These are phyloP conservation scores for Albugo candida DNA, from an alignment of 352 stramenopile species.

Conservation along the genomic window DNA sequence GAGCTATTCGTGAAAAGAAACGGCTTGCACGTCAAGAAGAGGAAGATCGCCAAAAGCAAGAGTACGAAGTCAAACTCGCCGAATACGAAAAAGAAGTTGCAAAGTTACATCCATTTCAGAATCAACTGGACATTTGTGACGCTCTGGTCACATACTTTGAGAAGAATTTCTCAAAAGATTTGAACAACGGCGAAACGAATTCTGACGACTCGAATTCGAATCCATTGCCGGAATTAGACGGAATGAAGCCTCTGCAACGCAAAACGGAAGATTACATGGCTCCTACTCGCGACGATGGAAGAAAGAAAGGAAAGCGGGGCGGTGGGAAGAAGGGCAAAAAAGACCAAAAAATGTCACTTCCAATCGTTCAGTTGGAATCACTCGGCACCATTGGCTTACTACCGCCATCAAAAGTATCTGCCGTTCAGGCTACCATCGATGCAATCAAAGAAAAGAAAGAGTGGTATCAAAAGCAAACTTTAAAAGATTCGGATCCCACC, in stretches of 20 bases:
- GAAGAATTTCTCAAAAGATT: conserved; percentile 78
- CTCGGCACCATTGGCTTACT: conserved; percentile 85
- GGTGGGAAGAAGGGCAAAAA: conserved; percentile 61
- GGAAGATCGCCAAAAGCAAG: conserved; percentile 50
- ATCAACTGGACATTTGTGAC: conserved; percentile 91
- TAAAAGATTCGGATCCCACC: conserved; percentile 3
- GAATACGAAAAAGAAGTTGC: conserved; percentile 91
- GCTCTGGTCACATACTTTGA: conserved; percentile 86
- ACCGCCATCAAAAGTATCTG: conserved; percentile 71
- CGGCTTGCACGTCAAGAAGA: conserved; percentile 67
- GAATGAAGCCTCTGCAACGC: conserved; percentile 80
- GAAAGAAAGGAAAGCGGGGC: conserved; percentile 32
- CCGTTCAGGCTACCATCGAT: conserved; percentile 73
- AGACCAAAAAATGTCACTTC: conserved; percentile 50
- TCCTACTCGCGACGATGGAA: conserved; percentile 16
- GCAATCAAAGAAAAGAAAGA: conserved; percentile 93
- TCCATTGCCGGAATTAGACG: conserved; percentile 70
- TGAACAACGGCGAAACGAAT: conserved; percentile 26
- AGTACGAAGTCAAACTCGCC: conserved; percentile 90
- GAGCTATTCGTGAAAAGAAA: conserved; percentile 70
- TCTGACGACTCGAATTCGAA: conserved; percentile 3
- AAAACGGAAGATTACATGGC: conserved; percentile 76
- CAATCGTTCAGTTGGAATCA: conserved; percentile 64
- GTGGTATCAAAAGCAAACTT: conserved; percentile 58
- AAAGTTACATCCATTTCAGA: conserved; percentile 92